Conservation (phyloP, 1,284 basidiomycete genomes). For the Boletus albobrunnescens region DNA sequence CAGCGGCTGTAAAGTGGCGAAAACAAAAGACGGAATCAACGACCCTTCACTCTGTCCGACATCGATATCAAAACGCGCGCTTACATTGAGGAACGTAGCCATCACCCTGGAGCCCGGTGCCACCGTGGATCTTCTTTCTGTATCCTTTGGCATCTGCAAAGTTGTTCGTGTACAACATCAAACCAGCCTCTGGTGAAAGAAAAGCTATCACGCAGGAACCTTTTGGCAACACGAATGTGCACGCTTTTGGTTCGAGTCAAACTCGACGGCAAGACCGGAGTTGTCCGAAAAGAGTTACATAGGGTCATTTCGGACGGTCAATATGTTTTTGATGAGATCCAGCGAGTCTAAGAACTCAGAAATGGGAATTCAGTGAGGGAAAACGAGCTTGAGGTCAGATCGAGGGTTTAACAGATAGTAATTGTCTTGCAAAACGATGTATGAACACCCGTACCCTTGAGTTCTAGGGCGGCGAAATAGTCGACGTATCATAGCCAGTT, state of each 20-base stretch:
- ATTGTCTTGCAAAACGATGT: constrained; percentile 44
- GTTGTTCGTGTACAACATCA: constrained; percentile 70
- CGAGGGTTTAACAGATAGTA: constrained; percentile 54
- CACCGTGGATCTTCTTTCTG: constrained; percentile 71
- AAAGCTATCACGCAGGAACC: not conserved
- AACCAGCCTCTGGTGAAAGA: constrained; percentile 53
- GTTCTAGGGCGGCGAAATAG: not conserved
- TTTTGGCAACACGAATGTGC: not conserved
- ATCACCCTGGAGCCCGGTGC: constrained; percentile 58
- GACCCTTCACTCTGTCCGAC: not conserved
- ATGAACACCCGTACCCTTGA: not conserved
- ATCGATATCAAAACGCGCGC: constrained; percentile 19
- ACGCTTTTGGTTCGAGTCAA: constrained; percentile 64
- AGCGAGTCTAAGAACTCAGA: constrained; percentile 31
- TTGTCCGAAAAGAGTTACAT: constrained; percentile 53
- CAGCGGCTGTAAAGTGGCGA: constrained; percentile 44
- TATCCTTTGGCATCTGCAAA: constrained; percentile 47
- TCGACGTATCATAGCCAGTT: constrained; percentile 52
- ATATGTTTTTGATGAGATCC: constrained; percentile 48
- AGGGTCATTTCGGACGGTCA: constrained; percentile 38
- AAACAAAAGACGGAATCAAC: not conserved
- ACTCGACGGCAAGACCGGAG: constrained; percentile 57
- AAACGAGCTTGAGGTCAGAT: constrained; percentile 38
- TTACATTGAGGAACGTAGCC: constrained; percentile 57
- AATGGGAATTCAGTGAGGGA: constrained; percentile 36